A percentile compares a stretch with the other conserved stretches of the same genome.
Evolutionary conservation across 352 stramenopile genomes (phyloP).

Genomic region (Phytopythium litorale): DNA sequence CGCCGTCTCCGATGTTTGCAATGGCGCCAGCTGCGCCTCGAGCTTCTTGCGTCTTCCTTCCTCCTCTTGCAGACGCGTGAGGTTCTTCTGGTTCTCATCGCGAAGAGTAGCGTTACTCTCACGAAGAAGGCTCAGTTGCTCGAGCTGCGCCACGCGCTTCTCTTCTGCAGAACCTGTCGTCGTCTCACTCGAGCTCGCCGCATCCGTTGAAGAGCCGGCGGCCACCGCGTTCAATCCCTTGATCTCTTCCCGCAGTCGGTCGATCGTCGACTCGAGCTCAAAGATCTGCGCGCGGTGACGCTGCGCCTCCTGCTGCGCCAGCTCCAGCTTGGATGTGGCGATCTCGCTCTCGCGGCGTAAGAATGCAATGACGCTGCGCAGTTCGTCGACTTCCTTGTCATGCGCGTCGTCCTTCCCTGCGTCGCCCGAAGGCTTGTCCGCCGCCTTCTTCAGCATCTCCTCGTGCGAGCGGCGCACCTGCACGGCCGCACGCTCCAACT

Average conservation of each 20-base stretch:
- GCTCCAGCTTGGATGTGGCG: constrained; percentile 58
- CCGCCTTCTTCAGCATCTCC: constrained; percentile 38
- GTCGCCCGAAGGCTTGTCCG: constrained; percentile 9
- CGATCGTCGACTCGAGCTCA: constrained; percentile 52
- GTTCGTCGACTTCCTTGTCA: constrained; percentile 67
- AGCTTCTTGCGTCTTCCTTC: constrained; percentile 41
- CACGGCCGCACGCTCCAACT: constrained; percentile 53
- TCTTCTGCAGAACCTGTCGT: constrained; percentile 18
- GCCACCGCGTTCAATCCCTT: constrained; percentile 32
- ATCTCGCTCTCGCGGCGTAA: constrained; percentile 71
- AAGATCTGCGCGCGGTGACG: constrained; percentile 48
- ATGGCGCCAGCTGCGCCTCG: constrained; percentile 46
- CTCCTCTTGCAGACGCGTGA: constrained; percentile 48
- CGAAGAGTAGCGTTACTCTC: constrained; percentile 79
- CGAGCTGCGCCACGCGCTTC: constrained; percentile 60
- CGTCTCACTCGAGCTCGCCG: neutral
- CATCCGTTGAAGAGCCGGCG: neutral
- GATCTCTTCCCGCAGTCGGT: constrained; percentile 56
- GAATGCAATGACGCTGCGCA: constrained; percentile 67
- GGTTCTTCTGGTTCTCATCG: constrained; percentile 61
- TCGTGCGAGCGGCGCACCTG: constrained; percentile 64
- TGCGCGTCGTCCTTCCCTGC: constrained; percentile 13
- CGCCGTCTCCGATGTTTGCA: constrained; percentile 36
- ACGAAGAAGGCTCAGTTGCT: constrained; percentile 70
- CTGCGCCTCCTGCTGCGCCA: constrained; percentile 65